Evolutionary conservation across 2,329 filamentous ascomycete genomes (phyloP).

Genomic region (Mollisia scopiformis): DNA sequence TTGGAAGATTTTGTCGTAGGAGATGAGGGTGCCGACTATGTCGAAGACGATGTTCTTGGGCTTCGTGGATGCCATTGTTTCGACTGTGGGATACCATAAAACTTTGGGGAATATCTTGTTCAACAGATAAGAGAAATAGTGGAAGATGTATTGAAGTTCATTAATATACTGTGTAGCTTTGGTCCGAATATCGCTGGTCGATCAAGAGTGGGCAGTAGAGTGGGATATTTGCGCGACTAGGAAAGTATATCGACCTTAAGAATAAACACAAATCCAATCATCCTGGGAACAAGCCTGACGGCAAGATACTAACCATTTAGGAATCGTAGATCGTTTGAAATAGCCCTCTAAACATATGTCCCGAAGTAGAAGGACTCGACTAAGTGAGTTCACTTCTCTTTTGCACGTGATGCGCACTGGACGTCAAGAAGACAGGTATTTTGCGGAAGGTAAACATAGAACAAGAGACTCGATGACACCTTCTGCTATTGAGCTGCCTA

Average conservation of each 20-base stretch:
- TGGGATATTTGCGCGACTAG: background rate
- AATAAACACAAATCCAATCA: background rate
- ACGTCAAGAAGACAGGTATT: too few species aligned
- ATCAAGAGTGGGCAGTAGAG: background rate
- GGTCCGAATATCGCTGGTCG: too few species aligned
- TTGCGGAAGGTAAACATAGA: too few species aligned
- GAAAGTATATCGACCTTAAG: background rate
- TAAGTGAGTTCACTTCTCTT: too few species aligned
- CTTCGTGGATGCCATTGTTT: background rate
- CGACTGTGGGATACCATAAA: background rate
- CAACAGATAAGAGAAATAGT: too few species aligned
- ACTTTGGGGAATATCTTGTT: too few species aligned
- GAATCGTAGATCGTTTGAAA: background rate
- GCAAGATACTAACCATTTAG: background rate
- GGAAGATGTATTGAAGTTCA: too few species aligned
- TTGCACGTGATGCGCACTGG: too few species aligned
- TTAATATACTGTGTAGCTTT: background rate
- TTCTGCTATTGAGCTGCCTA: background rate
- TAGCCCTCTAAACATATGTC: background rate
- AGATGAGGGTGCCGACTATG: conserved; percentile 54
- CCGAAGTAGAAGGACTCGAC: background rate
- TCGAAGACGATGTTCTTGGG: conserved; percentile 52
- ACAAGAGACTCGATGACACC: too few species aligned
- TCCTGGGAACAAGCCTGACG: background rate
- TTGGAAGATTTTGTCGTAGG: conserved; percentile 46